phyloP scores from a whole-genome alignment of 192 early-diverging fungal species.

The Piromyces sp. region DNA sequence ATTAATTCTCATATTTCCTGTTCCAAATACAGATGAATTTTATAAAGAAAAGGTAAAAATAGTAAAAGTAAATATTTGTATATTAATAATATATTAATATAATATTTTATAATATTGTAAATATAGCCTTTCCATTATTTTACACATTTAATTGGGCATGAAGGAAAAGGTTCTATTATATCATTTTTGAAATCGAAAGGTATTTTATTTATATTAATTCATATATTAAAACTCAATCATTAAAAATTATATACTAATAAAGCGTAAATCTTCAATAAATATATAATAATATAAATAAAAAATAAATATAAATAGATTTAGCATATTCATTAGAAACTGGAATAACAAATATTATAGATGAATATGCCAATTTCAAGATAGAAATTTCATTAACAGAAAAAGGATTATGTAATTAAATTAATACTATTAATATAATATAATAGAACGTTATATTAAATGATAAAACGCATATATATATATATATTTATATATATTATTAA shows the following conservation, averaged over 20 bases:
- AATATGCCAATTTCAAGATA: conserved; percentile 72
- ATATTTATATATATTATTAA: no score
- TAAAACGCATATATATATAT: no score
- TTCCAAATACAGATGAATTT: conserved; percentile 56
- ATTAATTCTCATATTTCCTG: conserved; percentile 67
- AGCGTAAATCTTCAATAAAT: no score
- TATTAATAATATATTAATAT: background rate
- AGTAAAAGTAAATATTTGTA: no score
- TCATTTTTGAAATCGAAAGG: conserved; percentile 66
- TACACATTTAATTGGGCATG: conserved; percentile 82
- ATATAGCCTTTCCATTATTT: conserved; percentile 54
- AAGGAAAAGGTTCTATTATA: conserved; percentile 71
- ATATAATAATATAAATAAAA: no score
- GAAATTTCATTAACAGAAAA: conserved; percentile 65
- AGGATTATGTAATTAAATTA: conserved; percentile 27
- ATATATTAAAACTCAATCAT: no score
- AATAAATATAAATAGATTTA: conserved; percentile 49
- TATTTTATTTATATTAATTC: no score
- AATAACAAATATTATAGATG: conserved; percentile 34
- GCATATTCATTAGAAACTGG: conserved; percentile 57
- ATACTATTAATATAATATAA: no score
- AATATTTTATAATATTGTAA: background rate
- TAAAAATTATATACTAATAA: no score
- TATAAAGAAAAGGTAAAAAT: conserved; percentile 5
- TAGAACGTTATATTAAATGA: no score